Evolutionary conservation across 2,329 filamentous ascomycete genomes (phyloP).

Genomic region (Ceratocystis destructans): DNA sequence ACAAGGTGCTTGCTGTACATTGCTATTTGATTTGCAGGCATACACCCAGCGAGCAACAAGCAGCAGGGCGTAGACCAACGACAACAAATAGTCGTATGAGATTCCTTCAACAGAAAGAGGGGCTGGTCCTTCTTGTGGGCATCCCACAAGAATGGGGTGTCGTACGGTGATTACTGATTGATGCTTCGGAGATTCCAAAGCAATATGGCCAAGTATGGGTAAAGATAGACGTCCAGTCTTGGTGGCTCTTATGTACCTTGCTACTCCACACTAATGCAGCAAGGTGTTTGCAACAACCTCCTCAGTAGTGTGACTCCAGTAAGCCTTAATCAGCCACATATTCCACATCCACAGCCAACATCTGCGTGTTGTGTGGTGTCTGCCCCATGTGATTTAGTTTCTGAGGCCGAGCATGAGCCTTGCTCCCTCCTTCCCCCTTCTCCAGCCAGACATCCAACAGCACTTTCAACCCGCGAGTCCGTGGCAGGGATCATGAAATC

Average conservation of each 20-base stretch:
- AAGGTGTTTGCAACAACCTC: too few species aligned
- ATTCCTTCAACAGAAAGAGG: neutral
- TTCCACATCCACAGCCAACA: too few species aligned
- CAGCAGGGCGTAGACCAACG: neutral
- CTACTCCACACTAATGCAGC: too few species aligned
- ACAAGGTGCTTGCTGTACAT: neutral
- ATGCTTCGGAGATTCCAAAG: neutral
- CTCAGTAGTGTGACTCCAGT: too few species aligned
- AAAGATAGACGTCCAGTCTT: too few species aligned
- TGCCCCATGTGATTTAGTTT: neutral
- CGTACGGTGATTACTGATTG: neutral
- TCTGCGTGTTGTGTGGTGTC: too few species aligned
- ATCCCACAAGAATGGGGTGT: neutral
- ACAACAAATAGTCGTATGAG: slow-evolving; percentile 2
- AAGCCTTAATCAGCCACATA: too few species aligned
- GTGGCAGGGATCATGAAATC: neutral
- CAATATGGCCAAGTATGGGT: neutral
- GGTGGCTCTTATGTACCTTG: too few species aligned
- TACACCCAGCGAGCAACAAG: neutral
- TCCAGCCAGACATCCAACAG: neutral
- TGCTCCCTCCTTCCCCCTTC: neutral
- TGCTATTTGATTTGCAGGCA: neutral
- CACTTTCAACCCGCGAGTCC: neutral
- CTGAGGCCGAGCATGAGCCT: neutral
- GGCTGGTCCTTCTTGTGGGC: neutral